Conservation (phyloP, 768 basidiomycete genomes). For the Fibroporia radiculosa region DNA sequence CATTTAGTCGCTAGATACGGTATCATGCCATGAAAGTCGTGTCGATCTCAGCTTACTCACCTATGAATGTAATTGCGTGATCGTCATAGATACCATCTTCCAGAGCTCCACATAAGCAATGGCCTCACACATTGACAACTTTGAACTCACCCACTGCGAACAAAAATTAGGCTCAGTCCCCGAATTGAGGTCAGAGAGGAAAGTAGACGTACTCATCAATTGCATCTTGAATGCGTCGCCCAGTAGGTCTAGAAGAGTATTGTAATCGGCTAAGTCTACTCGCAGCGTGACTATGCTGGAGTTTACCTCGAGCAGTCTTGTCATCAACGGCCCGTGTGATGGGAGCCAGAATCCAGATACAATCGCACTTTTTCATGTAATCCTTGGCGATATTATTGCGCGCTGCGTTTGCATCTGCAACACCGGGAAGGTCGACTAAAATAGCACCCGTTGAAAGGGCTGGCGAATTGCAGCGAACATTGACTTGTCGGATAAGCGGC, state of each 20-base stretch:
- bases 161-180: conserved; percentile 1
- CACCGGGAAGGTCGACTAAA: conserved; percentile 60
- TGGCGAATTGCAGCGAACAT: conserved; percentile 43
- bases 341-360: conserved; percentile 61
- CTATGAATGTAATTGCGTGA: conserved; percentile 54
- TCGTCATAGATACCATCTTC: conserved; percentile 34
- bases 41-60: conserved; percentile 19
- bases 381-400: conserved; percentile 55
- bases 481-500: conserved; percentile 58
- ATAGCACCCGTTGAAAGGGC: conserved; percentile 54
- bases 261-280: neutral
- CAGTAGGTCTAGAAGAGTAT: conserved; percentile 36
- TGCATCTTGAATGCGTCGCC: conserved; percentile 60
- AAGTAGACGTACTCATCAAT: conserved; percentile 41
- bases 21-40: neutral
- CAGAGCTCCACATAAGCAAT: neutral
- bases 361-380: conserved; percentile 60
- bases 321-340: conserved; percentile 59
- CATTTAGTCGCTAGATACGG: conserved; percentile 49
- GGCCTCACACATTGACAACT: neutral
- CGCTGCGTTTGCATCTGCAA: conserved; percentile 59
- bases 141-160: conserved; percentile 10
- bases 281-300: neutral
- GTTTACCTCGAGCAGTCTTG: conserved; percentile 49
- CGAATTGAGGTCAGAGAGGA: neutral